Evolutionary conservation across 108 stramenopile genomes (phyloP).

Genomic region (Cyclotella cryptica): DNA sequence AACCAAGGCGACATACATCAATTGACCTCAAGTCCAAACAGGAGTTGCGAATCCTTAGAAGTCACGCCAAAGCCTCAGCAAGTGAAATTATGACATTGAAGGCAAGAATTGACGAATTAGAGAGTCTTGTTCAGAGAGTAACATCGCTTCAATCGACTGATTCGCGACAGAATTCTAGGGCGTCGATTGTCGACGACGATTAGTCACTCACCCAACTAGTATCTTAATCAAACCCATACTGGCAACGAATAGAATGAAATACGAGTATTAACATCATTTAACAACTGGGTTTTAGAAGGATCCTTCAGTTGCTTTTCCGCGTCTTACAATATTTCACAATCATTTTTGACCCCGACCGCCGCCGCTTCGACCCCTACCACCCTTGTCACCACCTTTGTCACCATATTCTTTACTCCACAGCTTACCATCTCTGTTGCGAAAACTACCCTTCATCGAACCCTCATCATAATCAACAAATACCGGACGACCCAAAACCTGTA

Average conservation of each 20-base stretch:
- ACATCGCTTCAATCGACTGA: not conserved
- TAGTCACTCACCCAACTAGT: too few species aligned
- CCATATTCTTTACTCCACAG: conserved; percentile 68
- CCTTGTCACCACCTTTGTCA: too few species aligned
- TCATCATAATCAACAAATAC: conserved; percentile 83
- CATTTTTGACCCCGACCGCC: conserved; percentile 7
- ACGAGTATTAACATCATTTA: too few species aligned
- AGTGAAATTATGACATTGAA: conserved; percentile 30
- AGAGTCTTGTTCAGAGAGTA: conserved; percentile 2
- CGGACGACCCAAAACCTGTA: conserved; percentile 60
- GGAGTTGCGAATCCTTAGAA: conserved; percentile 7
- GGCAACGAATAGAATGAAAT: too few species aligned
- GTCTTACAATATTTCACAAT: not conserved
- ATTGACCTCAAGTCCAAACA: not conserved
- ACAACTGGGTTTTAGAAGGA: too few species aligned
- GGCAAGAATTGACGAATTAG: conserved; percentile 21
- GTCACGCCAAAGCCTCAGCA: conserved; percentile 3
- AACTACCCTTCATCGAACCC: conserved; percentile 79
- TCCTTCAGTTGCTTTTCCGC: not conserved
- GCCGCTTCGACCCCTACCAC: conserved; percentile 16
- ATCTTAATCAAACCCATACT: too few species aligned
- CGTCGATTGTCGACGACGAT: conserved; percentile 3
- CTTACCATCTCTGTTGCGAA: conserved; percentile 64
- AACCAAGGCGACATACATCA: not conserved
- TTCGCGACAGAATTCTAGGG: not conserved